phyloP scores from a whole-genome alignment of 129 eudicot genomes.

The Arctium minus region DNA sequence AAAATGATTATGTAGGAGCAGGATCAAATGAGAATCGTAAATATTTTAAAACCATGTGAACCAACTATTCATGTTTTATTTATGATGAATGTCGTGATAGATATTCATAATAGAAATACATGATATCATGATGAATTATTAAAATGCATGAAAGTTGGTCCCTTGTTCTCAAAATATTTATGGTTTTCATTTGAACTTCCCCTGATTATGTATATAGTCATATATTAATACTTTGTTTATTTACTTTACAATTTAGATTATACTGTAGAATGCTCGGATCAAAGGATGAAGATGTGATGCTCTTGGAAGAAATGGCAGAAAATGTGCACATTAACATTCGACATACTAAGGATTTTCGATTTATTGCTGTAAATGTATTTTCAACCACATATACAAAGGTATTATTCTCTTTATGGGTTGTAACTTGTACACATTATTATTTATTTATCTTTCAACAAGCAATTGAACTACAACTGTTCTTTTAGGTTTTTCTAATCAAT shows the following conservation, averaged over 20 bases:
- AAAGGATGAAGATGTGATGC: slow-evolving; percentile 62
- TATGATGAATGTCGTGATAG: too few species aligned
- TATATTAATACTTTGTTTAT: background rate
- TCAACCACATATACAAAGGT: slow-evolving; percentile 82
- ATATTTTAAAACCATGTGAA: background rate
- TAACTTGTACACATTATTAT: background rate
- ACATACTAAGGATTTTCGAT: slow-evolving; percentile 70
- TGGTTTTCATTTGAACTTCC: background rate
- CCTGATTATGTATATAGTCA: background rate
- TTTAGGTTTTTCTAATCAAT: slow-evolving; percentile 75
- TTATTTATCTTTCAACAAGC: background rate
- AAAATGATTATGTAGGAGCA: background rate
- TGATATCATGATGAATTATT: too few species aligned
- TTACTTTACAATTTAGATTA: slow-evolving; percentile 39
- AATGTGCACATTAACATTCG: slow-evolving; percentile 60
- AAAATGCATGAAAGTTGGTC: background rate
- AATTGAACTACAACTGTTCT: slow-evolving; percentile 28
- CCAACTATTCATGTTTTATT: too few species aligned
- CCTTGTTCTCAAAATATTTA: background rate
- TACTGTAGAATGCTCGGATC: slow-evolving; percentile 79
- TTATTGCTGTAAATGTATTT: slow-evolving; percentile 56
- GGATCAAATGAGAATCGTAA: background rate
- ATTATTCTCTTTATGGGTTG: background rate
- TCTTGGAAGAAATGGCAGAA: slow-evolving; percentile 62
- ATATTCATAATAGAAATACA: background rate